Conservation (phyloP, 2,329 filamentous ascomycete genomes). For the Fusarium camptoceras region DNA sequence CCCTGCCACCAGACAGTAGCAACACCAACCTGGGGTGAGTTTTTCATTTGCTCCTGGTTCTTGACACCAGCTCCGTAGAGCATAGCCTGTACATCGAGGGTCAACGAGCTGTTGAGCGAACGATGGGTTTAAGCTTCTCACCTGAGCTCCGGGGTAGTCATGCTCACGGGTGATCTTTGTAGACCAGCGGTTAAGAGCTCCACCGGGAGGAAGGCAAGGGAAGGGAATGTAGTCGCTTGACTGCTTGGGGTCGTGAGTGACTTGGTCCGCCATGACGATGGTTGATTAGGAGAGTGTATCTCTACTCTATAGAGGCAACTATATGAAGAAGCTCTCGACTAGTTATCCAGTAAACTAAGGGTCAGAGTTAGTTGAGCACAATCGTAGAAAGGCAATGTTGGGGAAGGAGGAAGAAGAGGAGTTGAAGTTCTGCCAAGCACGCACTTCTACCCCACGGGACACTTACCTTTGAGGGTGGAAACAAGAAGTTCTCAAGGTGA, state of each 20-base stretch:
- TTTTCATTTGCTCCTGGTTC: conserved; percentile 86
- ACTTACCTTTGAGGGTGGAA: background rate
- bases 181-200: conserved; percentile 84
- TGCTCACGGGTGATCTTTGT: conserved; percentile 83
- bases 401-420: conserved; percentile 4
- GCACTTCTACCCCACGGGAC: conserved; percentile 3
- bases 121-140: conserved; percentile 50
- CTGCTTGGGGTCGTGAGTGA: conserved; percentile 57
- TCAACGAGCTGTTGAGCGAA: background rate
- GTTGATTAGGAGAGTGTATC: background rate
- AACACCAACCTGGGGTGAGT: conserved; percentile 88
- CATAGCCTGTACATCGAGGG: conserved; percentile 74
- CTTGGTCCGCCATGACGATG: conserved; percentile 46
- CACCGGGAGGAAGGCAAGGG: conserved; percentile 62
- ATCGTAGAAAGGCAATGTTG: background rate
- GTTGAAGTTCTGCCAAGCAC: conserved; percentile 14
- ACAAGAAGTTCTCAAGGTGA: conserved; percentile 22
- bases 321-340: background rate
- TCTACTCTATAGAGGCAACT: background rate
- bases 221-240: conserved; percentile 67
- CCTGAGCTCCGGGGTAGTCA: conserved; percentile 93
- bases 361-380: background rate
- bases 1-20: conserved; percentile 98
- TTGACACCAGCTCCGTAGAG: conserved; percentile 93
- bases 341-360: background rate